phyloP scores from a whole-genome alignment of 768 basidiomycete species.

The Boletus vermiculosoides region DNA sequence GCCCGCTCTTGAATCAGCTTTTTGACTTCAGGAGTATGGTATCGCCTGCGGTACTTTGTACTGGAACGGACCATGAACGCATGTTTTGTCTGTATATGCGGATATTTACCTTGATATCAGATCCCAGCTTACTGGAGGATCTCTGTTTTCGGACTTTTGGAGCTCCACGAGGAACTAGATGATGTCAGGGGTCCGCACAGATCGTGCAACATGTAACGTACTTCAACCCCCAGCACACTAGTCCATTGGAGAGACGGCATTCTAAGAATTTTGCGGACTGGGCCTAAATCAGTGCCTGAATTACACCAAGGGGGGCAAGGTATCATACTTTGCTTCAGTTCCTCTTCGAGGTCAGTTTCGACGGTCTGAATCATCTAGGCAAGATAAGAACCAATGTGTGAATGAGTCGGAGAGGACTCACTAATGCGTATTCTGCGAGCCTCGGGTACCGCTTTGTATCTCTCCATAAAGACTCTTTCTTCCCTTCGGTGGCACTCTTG shows the following conservation, averaged over 20 bases:
- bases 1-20: slow-evolving; percentile 67
- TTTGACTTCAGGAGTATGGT: slow-evolving; percentile 68
- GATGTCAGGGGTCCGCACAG: not conserved
- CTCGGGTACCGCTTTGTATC: slow-evolving; percentile 50
- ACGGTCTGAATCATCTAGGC: slow-evolving; percentile 62
- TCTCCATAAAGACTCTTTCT: slow-evolving; percentile 70
- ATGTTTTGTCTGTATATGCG: not conserved
- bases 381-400: not conserved
- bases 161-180: slow-evolving; percentile 78
- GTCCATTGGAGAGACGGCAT: slow-evolving; percentile 74
- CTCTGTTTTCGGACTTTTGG: slow-evolving; percentile 51
- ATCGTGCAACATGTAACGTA: slow-evolving; percentile 27
- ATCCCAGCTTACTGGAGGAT: slow-evolving; percentile 55
- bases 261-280: slow-evolving; percentile 71
- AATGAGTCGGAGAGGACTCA: slow-evolving; percentile 33
- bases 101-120: slow-evolving; percentile 57
- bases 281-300: slow-evolving; percentile 1
- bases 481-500: slow-evolving; percentile 61
- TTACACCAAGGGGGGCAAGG: not conserved
- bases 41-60: slow-evolving; percentile 71
- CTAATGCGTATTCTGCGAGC: slow-evolving; percentile 60
- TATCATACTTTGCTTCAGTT: slow-evolving; percentile 61
- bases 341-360: slow-evolving; percentile 69
- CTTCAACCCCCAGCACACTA: slow-evolving; percentile 67
- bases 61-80: slow-evolving; percentile 35